Conservation (phyloP, 805 yeast genomes). For the Nakazawaea siamensis region DNA sequence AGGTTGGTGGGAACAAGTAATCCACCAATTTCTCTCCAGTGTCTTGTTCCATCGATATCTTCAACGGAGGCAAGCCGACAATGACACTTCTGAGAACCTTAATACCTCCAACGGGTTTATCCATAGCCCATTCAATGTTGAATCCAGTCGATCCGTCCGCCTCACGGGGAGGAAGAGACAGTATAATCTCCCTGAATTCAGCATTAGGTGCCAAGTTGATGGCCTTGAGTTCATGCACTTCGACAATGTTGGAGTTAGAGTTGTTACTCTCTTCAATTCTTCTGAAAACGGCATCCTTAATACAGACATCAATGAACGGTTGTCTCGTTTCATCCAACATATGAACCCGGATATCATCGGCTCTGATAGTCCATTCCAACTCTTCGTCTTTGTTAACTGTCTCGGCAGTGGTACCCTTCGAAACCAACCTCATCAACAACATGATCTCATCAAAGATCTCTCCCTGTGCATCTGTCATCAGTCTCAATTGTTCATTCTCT, state of each 20-base stretch:
- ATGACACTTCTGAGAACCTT: constrained; percentile 64
- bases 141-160: constrained; percentile 18
- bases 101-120: constrained; percentile 85
- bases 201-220: constrained; percentile 52
- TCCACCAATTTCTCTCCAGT: constrained; percentile 55
- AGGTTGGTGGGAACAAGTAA: constrained; percentile 56
- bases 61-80: constrained; percentile 55
- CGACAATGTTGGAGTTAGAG: constrained; percentile 53
- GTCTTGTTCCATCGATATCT: constrained; percentile 62
- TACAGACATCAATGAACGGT: constrained; percentile 64
- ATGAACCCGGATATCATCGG: constrained; percentile 68
- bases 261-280: constrained; percentile 60
- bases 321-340: constrained; percentile 49
- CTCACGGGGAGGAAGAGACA: constrained; percentile 28
- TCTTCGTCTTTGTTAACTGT: constrained; percentile 21
- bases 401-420: constrained; percentile 14
- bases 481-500: constrained; percentile 29
- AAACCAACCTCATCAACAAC: constrained; percentile 32
- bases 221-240: constrained; percentile 57
- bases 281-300: constrained; percentile 53
- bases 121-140: constrained; percentile 64
- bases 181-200: constrained; percentile 61
- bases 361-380: constrained; percentile 53
- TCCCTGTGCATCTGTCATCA: constrained; percentile 27
- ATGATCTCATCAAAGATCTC: constrained; percentile 33